These are phyloP conservation scores for Themeda triandra DNA, from an alignment of 176 grass and related monocot genomes.

Conservation along the genomic window DNA sequence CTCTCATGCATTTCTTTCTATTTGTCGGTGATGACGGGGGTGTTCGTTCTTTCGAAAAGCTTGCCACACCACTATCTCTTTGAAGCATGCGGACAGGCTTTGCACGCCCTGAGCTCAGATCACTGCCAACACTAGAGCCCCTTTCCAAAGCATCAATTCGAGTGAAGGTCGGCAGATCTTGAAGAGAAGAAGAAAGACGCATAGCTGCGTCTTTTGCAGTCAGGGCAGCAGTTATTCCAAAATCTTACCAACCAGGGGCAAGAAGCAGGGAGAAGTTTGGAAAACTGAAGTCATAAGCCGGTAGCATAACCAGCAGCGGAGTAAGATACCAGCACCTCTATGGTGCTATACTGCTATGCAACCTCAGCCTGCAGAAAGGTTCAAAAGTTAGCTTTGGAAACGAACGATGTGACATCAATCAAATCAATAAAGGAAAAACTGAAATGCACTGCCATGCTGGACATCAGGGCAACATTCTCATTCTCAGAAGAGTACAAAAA, in stretches of 20 bases:
- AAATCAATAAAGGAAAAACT: not conserved
- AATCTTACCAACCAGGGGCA: conserved; percentile 13
- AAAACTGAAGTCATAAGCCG: conserved; percentile 26
- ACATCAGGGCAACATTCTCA: not conserved
- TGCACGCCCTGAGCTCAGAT: conserved; percentile 46
- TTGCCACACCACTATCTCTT: conserved; percentile 60
- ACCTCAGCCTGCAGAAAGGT: conserved; percentile 25
- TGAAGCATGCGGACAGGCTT: conserved; percentile 65
- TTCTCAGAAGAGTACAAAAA: not conserved
- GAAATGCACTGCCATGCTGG: not conserved
- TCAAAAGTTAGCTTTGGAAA: conserved; percentile 13
- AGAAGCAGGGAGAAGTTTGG: not conserved
- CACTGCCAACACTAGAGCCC: conserved; percentile 48
- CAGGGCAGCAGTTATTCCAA: not conserved
- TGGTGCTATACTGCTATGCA: not conserved
- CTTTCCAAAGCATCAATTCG: conserved; percentile 60
- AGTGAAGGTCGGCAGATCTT: conserved; percentile 80
- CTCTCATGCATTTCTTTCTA: conserved; percentile 66
- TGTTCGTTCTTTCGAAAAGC: conserved; percentile 92
- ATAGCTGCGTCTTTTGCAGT: conserved; percentile 38
- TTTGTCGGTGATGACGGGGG: conserved; percentile 78
- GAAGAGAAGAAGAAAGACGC: conserved; percentile 81
- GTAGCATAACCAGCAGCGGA: not conserved
- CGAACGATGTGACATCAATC: not conserved
- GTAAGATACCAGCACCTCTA: not conserved